These are phyloP conservation scores for Amaranthus cruentus DNA, from an alignment of 148 eudicot species.

Conservation along the genomic window DNA sequence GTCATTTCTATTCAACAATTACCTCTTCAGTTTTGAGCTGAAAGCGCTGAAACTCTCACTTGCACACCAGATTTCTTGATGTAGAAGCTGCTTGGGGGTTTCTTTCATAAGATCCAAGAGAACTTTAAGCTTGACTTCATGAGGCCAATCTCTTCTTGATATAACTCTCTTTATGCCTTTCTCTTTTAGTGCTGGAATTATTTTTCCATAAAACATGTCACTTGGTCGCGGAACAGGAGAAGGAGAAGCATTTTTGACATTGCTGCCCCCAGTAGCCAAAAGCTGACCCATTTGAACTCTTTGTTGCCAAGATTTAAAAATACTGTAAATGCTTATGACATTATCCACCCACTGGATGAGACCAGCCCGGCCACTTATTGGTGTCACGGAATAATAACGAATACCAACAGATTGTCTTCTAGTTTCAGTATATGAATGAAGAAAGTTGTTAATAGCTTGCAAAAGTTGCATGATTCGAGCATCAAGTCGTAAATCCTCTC, in stretches of 20 bases:
- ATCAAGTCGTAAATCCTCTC: slow-evolving; percentile 99
- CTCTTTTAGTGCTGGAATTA: slow-evolving; percentile 97
- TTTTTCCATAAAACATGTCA: slow-evolving; percentile 99
- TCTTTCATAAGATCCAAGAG: slow-evolving; percentile 93
- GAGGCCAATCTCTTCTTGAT: slow-evolving; percentile 99
- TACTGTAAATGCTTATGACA: slow-evolving; percentile 82
- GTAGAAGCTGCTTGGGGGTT: slow-evolving; percentile 88
- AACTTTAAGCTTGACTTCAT: slow-evolving; percentile 94
- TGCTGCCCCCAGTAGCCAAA: slow-evolving; percentile 50
- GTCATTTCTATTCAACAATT: not conserved
- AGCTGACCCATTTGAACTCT: slow-evolving; percentile 66
- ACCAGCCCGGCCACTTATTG: slow-evolving; percentile 97
- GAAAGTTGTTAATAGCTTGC: slow-evolving; percentile 76
- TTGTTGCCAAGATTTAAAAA: slow-evolving; percentile 91
- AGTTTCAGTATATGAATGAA: slow-evolving; percentile 64
- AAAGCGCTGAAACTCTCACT: slow-evolving; percentile 95
- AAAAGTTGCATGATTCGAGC: slow-evolving; percentile 98
- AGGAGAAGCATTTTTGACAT: slow-evolving; percentile 44
- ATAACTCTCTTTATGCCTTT: slow-evolving; percentile 98
- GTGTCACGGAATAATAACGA: slow-evolving; percentile 95
- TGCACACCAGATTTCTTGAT: slow-evolving; percentile 99
- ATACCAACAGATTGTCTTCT: slow-evolving; percentile 49
- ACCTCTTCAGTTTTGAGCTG: slow-evolving; percentile 89
- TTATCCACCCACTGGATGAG: slow-evolving; percentile 98
- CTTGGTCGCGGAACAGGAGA: slow-evolving; percentile 93